Evolutionary conservation across 495 filamentous ascomycete species (phyloP).

Genomic region (Beverwykella pulmonaria): DNA sequence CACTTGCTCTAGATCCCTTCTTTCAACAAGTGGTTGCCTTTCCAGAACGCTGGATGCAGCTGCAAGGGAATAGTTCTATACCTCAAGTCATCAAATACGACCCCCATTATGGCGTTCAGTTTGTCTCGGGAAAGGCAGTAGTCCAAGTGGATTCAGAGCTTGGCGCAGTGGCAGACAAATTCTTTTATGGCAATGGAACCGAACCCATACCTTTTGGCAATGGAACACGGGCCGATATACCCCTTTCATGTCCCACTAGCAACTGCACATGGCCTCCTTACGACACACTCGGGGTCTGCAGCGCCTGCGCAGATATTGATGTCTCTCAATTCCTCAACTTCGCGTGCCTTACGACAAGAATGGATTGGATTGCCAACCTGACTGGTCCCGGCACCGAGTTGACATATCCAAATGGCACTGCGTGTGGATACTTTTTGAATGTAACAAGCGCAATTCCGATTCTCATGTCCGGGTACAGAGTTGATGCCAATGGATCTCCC

Average conservation of each 20-base stretch:
- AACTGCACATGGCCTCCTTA: conserved; percentile 35
- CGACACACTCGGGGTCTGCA: conserved; percentile 31
- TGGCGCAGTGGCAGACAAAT: neutral
- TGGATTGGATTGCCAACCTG: conserved; percentile 10
- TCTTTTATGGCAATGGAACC: conserved; percentile 22
- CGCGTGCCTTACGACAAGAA: neutral
- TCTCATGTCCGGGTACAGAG: conserved; percentile 24
- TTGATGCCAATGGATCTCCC: neutral
- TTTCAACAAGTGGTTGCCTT: conserved; percentile 37
- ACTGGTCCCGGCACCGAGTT: neutral
- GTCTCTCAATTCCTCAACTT: conserved; percentile 12
- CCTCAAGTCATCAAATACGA: conserved; percentile 6
- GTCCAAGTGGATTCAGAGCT: conserved; percentile 4
- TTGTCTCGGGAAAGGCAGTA: neutral
- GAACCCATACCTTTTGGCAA: conserved; percentile 13
- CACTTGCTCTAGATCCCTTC: conserved; percentile 34
- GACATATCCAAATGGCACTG: conserved; percentile 21
- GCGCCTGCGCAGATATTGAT: conserved; percentile 2
- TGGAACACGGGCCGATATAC: conserved; percentile 22
- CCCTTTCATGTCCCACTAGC: conserved; percentile 25
- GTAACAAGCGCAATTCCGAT: conserved; percentile 18
- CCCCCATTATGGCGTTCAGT: neutral
- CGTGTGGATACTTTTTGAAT: conserved; percentile 31
- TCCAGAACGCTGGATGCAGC: conserved; percentile 17
- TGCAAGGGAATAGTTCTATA: conserved; percentile 14